Conservation (phyloP, 805 yeast species). For the Priceomyces fermenticarens region DNA sequence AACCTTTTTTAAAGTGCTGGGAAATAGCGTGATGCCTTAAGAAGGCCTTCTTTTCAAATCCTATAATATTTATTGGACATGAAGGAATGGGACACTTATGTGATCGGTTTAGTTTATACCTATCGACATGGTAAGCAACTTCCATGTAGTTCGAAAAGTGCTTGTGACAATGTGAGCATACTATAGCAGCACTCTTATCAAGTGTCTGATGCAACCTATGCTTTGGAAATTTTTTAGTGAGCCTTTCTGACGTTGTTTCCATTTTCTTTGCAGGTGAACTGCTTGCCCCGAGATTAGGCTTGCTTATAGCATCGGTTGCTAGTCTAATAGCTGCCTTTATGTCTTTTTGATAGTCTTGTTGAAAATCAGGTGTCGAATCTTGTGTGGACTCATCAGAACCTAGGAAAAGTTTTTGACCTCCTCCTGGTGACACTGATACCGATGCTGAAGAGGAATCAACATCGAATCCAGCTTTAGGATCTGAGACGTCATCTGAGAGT, state of each 20-base stretch:
- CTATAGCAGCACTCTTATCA: not conserved
- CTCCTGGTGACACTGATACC: too few relatives aligned
- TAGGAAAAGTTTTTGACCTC: too few relatives aligned
- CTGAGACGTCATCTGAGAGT: too few relatives aligned
- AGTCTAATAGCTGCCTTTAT: constrained; percentile 2
- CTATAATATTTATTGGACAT: constrained; percentile 30
- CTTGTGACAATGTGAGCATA: constrained; percentile 8
- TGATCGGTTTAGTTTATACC: constrained; percentile 11
- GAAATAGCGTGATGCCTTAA: constrained; percentile 26
- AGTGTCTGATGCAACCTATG: constrained; percentile 1
- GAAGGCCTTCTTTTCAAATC: constrained; percentile 25
- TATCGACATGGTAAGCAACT: constrained; percentile 20
- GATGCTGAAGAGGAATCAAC: too few relatives aligned
- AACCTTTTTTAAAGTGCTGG: constrained; percentile 21
- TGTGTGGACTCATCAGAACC: not conserved
- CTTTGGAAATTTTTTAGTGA: constrained; percentile 3
- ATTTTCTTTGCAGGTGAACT: not conserved
- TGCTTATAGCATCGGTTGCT: constrained; percentile 4
- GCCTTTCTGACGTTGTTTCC: constrained; percentile 3
- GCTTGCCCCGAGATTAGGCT: not conserved
- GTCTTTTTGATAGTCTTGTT: constrained; percentile 2
- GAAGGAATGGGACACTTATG: constrained; percentile 25
- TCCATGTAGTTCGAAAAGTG: constrained; percentile 6
- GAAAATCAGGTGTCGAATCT: constrained; percentile 2
- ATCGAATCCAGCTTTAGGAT: too few relatives aligned